Evolutionary conservation across 176 grass and related monocot genomes (phyloP).

Genomic region (Eragrostis curvula): DNA sequence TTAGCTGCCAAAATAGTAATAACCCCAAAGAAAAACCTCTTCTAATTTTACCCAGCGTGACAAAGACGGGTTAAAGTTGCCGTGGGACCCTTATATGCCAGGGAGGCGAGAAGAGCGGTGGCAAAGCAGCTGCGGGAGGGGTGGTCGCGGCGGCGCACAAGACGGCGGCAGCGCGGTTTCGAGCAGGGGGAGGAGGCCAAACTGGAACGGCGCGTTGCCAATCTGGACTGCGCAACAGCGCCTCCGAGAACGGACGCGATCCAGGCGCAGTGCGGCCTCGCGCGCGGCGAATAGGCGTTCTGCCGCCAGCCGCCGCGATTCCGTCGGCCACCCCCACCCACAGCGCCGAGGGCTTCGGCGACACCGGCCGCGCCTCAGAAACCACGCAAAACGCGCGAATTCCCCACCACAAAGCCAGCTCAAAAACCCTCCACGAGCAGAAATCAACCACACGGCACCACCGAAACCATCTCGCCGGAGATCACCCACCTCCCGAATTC

Average conservation of each 20-base stretch:
- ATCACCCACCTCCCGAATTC: constrained; percentile 33
- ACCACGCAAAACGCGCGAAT: not conserved
- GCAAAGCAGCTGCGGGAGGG: not conserved
- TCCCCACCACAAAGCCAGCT: not conserved
- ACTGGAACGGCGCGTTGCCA: not conserved
- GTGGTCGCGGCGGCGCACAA: too few species aligned
- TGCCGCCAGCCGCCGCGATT: not conserved
- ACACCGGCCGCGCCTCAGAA: not conserved
- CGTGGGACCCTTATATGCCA: not conserved
- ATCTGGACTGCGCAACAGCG: not conserved
- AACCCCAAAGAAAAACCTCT: not conserved
- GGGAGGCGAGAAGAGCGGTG: not conserved
- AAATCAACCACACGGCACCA: constrained; percentile 12
- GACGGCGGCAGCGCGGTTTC: not conserved
- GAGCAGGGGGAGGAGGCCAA: not conserved
- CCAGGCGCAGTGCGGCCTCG: constrained; percentile 8
- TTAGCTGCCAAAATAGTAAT: not conserved
- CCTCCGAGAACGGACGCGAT: constrained; percentile 5
- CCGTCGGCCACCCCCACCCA: not conserved
- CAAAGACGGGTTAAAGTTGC: not conserved
- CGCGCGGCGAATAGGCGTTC: not conserved
- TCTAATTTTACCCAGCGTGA: constrained; percentile 15
- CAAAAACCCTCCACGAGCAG: constrained; percentile 19
- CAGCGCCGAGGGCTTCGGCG: not conserved
- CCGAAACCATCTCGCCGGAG: constrained; percentile 8